These are phyloP conservation scores for Nidularia sp. DNA, from an alignment of 768 basidiomycete genomes.

Conservation along the genomic window DNA sequence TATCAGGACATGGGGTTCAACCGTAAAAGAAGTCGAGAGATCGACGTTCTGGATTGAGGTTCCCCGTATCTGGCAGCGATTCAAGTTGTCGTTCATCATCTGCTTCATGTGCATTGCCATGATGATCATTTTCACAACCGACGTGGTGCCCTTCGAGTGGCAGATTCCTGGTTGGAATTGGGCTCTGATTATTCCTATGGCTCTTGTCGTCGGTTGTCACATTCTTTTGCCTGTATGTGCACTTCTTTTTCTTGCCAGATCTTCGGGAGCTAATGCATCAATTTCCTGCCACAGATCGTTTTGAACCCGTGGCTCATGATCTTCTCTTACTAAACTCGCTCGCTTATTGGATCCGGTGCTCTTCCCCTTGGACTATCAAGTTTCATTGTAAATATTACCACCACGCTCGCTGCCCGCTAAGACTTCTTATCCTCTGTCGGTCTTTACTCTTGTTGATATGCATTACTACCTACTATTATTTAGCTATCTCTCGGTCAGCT, in stretches of 20 bases:
- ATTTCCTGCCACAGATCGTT: conserved; percentile 42
- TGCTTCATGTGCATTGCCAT: conserved; percentile 54
- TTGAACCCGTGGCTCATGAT: conserved; percentile 88
- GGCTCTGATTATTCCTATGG: conserved; percentile 73
- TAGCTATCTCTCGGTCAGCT: too few species aligned
- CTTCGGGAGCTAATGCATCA: neutral
- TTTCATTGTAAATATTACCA: neutral
- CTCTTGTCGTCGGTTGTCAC: conserved; percentile 64
- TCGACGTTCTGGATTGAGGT: conserved; percentile 91
- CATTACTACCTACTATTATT: neutral
- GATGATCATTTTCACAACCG: conserved; percentile 58
- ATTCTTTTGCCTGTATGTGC: conserved; percentile 66
- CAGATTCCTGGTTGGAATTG: conserved; percentile 59
- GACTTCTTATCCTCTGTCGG: neutral
- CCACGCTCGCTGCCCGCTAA: neutral
- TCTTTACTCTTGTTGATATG: neutral
- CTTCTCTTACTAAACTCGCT: conserved; percentile 50
- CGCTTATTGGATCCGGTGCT: neutral
- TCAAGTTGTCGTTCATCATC: conserved; percentile 69
- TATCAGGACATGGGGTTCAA: conserved; percentile 51
- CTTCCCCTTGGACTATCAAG: neutral
- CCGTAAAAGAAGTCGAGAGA: conserved; percentile 77
- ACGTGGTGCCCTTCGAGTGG: conserved; percentile 61
- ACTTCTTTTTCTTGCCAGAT: conserved; percentile 1
- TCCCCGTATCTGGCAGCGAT: conserved; percentile 76